A percentile compares a stretch with the other conserved stretches of the same genome.
These are phyloP conservation scores for Calvatia gigantea DNA, from an alignment of 768 basidiomycete genomes.

Conservation along the genomic window DNA sequence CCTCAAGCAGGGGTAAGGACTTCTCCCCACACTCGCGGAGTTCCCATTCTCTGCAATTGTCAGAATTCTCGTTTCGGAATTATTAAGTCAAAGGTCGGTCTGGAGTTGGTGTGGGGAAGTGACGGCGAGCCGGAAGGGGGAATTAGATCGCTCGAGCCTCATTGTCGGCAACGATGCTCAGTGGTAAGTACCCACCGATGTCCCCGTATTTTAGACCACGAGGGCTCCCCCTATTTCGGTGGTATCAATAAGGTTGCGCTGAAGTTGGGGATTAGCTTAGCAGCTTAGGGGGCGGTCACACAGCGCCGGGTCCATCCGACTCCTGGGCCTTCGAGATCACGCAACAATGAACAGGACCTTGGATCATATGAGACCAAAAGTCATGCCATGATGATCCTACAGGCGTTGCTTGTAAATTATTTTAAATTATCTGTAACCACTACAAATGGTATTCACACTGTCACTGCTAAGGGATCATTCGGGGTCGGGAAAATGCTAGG, in stretches of 20 bases:
- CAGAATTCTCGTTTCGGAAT: conserved; percentile 3
- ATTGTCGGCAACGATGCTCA: background rate
- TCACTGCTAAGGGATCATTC: background rate
- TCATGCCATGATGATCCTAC: no score
- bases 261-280: background rate
- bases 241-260: background rate
- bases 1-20: no score
- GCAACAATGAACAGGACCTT: no score
- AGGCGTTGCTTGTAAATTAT: no score
- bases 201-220: no score
- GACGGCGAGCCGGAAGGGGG: background rate
- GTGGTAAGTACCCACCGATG: no score
- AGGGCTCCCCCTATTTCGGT: background rate
- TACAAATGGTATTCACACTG: background rate
- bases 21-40: no score
- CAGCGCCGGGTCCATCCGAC: background rate
- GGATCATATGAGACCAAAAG: background rate
- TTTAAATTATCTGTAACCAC: no score
- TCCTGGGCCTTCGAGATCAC: background rate
- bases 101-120: background rate
- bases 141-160: conserved; percentile 1
- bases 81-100: background rate
- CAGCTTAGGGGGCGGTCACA: no score
- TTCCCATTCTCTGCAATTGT: background rate
- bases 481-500: conserved; percentile 1